These are phyloP conservation scores for Hyphopichia wangnamkhiaoensis DNA, from an alignment of 1,139 yeast species.

Conservation along the genomic window DNA sequence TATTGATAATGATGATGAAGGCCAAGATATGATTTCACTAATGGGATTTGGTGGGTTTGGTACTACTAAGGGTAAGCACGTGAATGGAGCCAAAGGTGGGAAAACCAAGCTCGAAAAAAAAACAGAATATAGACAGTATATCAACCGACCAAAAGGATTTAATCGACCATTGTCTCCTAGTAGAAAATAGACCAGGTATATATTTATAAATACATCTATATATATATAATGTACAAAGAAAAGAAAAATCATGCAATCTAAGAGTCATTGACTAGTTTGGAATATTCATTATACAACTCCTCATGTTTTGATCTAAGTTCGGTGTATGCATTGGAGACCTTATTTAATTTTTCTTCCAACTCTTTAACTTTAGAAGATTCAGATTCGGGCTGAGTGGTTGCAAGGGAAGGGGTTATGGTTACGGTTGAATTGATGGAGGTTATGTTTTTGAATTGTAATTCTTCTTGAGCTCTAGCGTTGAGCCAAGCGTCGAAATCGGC, in stretches of 20 bases:
- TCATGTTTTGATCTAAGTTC: conserved; percentile 64
- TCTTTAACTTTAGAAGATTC: conserved; percentile 19
- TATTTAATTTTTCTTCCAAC: conserved; percentile 47
- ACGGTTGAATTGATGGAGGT: conserved; percentile 40
- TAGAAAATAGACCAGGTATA: conserved; percentile 11
- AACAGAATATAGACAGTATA: conserved; percentile 62
- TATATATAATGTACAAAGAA: neutral
- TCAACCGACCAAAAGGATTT: conserved; percentile 64
- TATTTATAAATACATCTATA: neutral
- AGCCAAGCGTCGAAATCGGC: conserved; percentile 41
- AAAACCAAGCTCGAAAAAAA: conserved; percentile 43
- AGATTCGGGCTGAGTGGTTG: conserved; percentile 8
- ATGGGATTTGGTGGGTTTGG: conserved; percentile 71
- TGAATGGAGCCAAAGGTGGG: conserved; percentile 51
- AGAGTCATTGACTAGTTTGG: conserved; percentile 29
- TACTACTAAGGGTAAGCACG: conserved; percentile 62
- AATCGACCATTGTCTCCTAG: conserved; percentile 62
- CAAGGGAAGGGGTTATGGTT: neutral
- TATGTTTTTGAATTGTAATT: conserved; percentile 48
- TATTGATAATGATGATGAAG: conserved; percentile 13
- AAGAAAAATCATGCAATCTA: conserved; percentile 1
- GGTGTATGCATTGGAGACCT: conserved; percentile 56
- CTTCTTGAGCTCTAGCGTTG: conserved; percentile 49
- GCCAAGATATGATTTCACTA: conserved; percentile 36
- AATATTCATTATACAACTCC: conserved; percentile 55